phyloP scores from a whole-genome alignment of 1,284 basidiomycete genomes.

The Irpex lacteus region DNA sequence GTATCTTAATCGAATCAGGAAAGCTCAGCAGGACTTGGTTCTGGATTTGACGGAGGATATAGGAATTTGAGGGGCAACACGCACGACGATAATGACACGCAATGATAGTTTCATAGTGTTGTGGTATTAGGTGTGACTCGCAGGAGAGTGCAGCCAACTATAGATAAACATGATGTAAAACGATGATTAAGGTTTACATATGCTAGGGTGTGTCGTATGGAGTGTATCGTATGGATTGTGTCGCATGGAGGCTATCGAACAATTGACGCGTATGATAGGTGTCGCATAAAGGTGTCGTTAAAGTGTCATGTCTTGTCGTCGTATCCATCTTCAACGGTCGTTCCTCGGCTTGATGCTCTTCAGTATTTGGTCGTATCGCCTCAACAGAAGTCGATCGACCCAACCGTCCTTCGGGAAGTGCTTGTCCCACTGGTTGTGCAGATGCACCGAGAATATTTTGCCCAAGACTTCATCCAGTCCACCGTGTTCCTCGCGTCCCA shows the following conservation, averaged over 20 bases:
- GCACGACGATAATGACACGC: too few relatives aligned
- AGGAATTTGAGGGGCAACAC: too few relatives aligned
- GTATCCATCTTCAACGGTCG: constrained; percentile 1
- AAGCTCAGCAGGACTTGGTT: not conserved
- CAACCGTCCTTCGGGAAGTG: constrained; percentile 74
- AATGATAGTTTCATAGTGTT: too few relatives aligned
- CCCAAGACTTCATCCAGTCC: constrained; percentile 65
- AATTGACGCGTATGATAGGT: not conserved
- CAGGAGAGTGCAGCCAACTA: too few relatives aligned
- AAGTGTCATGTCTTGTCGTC: constrained; percentile 6
- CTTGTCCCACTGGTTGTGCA: constrained; percentile 94
- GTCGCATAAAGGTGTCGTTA: not conserved
- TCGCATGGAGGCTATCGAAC: too few relatives aligned
- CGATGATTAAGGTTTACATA: too few relatives aligned
- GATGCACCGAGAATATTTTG: constrained; percentile 81
- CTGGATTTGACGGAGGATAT: not conserved
- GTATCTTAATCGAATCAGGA: not conserved
- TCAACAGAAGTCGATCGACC: constrained; percentile 74
- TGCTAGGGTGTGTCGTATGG: too few relatives aligned
- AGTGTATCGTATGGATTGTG: too few relatives aligned
- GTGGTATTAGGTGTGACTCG: too few relatives aligned
- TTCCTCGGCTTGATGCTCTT: constrained; percentile 14
- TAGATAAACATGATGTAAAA: too few relatives aligned
- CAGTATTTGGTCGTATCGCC: constrained; percentile 52
- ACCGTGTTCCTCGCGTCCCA: constrained; percentile 58